These are phyloP conservation scores for Comarum palustre DNA, from an alignment of 306 rosid species.

Conservation along the genomic window DNA sequence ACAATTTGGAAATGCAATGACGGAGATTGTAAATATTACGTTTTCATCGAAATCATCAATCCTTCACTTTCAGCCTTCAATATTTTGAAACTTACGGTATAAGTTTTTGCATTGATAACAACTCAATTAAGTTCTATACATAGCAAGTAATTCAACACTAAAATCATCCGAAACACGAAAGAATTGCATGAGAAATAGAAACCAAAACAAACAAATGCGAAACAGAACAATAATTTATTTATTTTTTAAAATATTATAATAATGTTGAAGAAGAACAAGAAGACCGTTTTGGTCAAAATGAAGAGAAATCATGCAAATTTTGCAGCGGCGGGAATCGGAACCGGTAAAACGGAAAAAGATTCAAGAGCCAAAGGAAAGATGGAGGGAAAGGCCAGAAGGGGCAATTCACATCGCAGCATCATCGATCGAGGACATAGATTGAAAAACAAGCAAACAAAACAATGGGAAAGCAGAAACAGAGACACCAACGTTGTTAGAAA, in stretches of 20 bases:
- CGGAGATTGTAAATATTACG: background rate
- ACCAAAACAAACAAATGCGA: background rate
- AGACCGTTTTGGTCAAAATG: background rate
- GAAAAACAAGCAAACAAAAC: background rate
- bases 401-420: constrained; percentile 9
- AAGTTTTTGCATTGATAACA: background rate
- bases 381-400: constrained; percentile 13
- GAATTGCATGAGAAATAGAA: background rate
- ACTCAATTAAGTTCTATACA: background rate
- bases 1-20: background rate
- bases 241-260: background rate
- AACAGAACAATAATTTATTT: background rate
- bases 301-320: background rate
- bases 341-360: background rate
- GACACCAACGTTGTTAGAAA: background rate
- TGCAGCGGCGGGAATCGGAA: background rate
- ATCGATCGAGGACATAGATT: constrained; percentile 1
- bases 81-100: background rate
- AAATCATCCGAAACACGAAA: background rate
- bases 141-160: background rate
- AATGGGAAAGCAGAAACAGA: constrained; percentile 14
- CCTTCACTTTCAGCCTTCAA: background rate
- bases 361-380: background rate
- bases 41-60: background rate
- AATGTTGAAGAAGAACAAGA: background rate